Percentiles rank a stretch among this genome's conserved stretches.
These are phyloP conservation scores for Penicillium fuscoglaucum DNA, from an alignment of 2,329 filamentous ascomycete species.

Conservation along the genomic window DNA sequence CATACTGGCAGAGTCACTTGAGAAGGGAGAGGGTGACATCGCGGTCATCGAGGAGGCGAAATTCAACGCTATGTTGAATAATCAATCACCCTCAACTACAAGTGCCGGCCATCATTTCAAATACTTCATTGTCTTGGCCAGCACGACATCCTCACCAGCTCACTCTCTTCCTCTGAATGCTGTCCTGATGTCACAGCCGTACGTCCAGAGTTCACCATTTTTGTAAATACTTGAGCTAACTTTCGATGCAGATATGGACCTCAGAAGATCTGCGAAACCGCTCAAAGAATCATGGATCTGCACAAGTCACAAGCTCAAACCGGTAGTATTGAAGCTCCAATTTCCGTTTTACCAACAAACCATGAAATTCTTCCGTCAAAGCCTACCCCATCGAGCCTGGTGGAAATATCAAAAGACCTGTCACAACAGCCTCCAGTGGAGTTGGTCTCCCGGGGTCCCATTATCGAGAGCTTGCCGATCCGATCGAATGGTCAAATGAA, in stretches of 20 bases:
- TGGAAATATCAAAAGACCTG: background rate
- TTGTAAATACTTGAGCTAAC: slow-evolving; percentile 13
- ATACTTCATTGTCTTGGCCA: slow-evolving; percentile 27
- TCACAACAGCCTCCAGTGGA: background rate
- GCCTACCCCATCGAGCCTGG: background rate
- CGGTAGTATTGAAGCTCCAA: background rate
- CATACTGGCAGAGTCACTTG: slow-evolving; percentile 26
- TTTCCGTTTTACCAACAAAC: background rate
- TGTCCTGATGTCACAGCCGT: slow-evolving; percentile 32
- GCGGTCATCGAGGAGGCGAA: slow-evolving; percentile 30
- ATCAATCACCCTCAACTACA: slow-evolving; percentile 8
- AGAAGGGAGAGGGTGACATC: slow-evolving; percentile 28
- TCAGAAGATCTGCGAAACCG: slow-evolving; percentile 26
- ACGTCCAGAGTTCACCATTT: slow-evolving; percentile 1
- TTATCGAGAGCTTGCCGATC: background rate
- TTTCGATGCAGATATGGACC: slow-evolving; percentile 27
- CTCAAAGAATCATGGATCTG: slow-evolving; percentile 16
- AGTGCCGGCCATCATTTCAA: slow-evolving; percentile 8
- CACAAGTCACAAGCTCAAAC: background rate
- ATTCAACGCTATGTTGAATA: slow-evolving; percentile 16
- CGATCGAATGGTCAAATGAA: background rate
- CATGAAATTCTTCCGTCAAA: background rate
- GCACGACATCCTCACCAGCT: background rate
- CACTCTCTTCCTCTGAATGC: slow-evolving; percentile 14
- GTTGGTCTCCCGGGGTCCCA: background rate